Conservation (phyloP, 1,139 yeast species). For the Diutina catenulata region DNA sequence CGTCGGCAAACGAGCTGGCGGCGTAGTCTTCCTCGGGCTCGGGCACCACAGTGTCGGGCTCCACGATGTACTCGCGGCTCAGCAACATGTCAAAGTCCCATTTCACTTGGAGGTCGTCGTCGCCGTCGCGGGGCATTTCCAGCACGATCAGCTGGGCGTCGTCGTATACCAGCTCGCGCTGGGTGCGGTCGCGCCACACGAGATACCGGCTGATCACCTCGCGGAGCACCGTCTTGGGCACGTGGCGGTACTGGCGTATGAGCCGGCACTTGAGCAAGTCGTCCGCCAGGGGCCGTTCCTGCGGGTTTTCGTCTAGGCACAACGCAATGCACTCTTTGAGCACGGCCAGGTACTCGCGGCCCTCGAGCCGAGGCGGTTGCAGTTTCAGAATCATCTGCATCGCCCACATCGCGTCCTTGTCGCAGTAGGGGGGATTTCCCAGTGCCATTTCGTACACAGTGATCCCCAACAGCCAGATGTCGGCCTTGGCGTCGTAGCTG, state of each 20-base stretch:
- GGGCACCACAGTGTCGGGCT: constrained; percentile 49
- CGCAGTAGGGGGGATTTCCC: constrained; percentile 96
- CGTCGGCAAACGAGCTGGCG: neutral
- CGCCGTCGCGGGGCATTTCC: constrained; percentile 11
- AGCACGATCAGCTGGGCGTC: constrained; percentile 24
- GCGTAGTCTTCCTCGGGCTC: neutral
- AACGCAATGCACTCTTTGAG: constrained; percentile 84
- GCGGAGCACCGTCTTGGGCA: constrained; percentile 49
- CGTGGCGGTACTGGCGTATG: constrained; percentile 46
- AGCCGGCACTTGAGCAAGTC: constrained; percentile 68
- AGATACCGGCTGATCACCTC: constrained; percentile 76
- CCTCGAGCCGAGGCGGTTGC: constrained; percentile 91
- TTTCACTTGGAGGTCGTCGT: constrained; percentile 47
- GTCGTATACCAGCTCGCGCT: constrained; percentile 34
- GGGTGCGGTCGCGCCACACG: constrained; percentile 61
- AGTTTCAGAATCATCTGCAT: constrained; percentile 88
- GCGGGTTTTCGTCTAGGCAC: constrained; percentile 89
- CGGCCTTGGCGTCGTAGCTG: constrained; percentile 74
- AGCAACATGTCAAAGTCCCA: constrained; percentile 83
- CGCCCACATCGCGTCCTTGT: constrained; percentile 89
- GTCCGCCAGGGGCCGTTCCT: constrained; percentile 79
- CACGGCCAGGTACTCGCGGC: constrained; percentile 63
- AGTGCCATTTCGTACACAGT: constrained; percentile 92
- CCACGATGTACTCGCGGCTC: constrained; percentile 59
- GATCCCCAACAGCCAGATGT: constrained; percentile 90